Evolutionary conservation across 257 asterid genomes (phyloP), one percentile per base, ranked within the genome.

Genomic region (Verbascum thapsus): DNA sequence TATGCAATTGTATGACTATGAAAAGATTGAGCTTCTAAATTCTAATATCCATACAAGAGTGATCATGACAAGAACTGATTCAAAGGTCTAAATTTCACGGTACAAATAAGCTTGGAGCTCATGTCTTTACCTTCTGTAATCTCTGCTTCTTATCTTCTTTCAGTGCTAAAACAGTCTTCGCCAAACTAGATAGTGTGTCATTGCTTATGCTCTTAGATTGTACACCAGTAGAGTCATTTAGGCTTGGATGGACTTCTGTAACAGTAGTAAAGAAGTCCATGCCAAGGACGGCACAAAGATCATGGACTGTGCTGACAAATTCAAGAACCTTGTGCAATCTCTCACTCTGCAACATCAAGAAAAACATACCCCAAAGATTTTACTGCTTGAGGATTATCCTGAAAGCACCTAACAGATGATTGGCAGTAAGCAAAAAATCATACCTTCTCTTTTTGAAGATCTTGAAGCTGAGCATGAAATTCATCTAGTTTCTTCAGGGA

Each of bases 391-490:
- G 32, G 4, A 26, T 42, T 50, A 49, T 47, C 63, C 47, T 58
- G 57, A 32, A 61, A 19, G 17, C 43, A 62, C 23, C n/a, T n/a
- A n/a, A n/a, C 19, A 54, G 63, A 13, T 42, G 16, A 61, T 34
- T 39, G 3, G 30, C 4, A 2, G 30, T 32, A 49, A 23, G 38
- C 40, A 37, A 32, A 39, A 20, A 47, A 45, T 10, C 34, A 16
- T 66, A 81, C 91, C 85, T 84, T 84, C 72, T 84, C 85, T 50
- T 81, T 84, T 40, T 81, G 91, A 78, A 84, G 88, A 59, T 84
- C 85, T 70, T 81, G 84, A 32, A 84, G 85, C 53, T 81, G 91
- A 41, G 73, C 59, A 38, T 79, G 79, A 56, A 76, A 84, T 47
- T 77, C 91, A 12, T 81, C 84, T 38, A 84, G 63, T 72, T 79